Base-by-base conservation (phyloP, 2,329 filamentous ascomycete genomes). In the Cladophialophora immunda region DNA sequence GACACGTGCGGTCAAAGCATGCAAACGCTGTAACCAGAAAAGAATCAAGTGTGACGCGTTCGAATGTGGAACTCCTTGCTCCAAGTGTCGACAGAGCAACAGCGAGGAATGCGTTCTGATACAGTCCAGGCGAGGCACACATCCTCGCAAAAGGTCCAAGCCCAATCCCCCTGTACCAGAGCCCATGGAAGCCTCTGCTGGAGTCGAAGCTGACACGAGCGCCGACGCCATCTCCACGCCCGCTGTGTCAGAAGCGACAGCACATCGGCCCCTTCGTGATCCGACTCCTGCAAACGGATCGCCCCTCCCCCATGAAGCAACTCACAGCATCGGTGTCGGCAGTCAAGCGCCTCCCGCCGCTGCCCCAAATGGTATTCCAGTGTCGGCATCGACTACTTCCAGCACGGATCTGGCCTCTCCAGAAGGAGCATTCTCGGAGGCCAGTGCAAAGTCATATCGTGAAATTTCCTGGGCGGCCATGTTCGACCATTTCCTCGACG, bases 1-100 rank as follows among this genome's bases (percentile, higher is more conserved):
- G 15, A 61, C 58, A 53, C 58, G 58, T 61, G 58, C 58, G n/a
- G 29, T 61, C 30, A 61, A 61, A 53, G 58, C 58, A 22, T 61
- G 58, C 30, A 61, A 61, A 61, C 58, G 58, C 29, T 61, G 58
- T 27, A 54, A 61, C 34, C 58, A 61, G 58, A 61, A 61, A 38
- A 38, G 58, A 61, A 61, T 61, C 58, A 61, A 54, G n/a, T 61
- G 58, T 61, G 58, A 61, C 45, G 58, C 58, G 29, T 61, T 61
- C 29, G 58, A 61, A 7, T 38, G 45, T 29, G 58, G 58, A 61
- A 61, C 58, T 22, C 58, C 58, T 27, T 61, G 58, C 30, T 53
- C 45, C 30, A 61, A 61, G 19, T 61, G 58, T 61, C 58, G 58
- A 61, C 58, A 61, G 29, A 61, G 58, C 27, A 61, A 61, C 58